Evolutionary conservation across 2,329 filamentous ascomycete species (phyloP), one percentile per base, ranked within the genome.

Genomic region (Ophiostoma sp.): DNA sequence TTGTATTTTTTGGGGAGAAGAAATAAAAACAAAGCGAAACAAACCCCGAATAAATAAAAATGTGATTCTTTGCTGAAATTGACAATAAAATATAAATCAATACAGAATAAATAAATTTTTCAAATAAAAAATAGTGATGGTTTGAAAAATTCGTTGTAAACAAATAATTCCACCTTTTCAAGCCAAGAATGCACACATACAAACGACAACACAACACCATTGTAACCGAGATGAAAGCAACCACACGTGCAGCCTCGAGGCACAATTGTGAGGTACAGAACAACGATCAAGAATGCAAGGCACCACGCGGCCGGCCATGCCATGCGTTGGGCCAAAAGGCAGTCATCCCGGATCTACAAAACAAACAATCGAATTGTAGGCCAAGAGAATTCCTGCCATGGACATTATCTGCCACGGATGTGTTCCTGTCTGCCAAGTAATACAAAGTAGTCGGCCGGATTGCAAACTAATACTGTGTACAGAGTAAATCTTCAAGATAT

Each of bases 341-440:
- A 66, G 36, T 22, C 6, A 17, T 39, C 36, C 39, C 42, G 64
- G 64, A 68, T 50, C 64, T 48, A 68, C 64, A 68, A 50, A 50
- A 50, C 64, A 68, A 68, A 66, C 36, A 66, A 28, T 28, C 15
- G 36, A 45, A 66, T 28, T 66, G 36, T 45, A 25, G 33, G 61
- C n/a, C 36, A 1, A 19, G 12, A 66, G 36, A 66, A 45, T 45
- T n/a, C n/a, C 39, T 2, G 5, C n/a, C 22, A 22, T 36, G 61
- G 36, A 28, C n/a, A 8, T 45, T 28, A 45, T 25, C 36, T 66
- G 55, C 5, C 61, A 64, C 11, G 61, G 36, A 45, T 17, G 36
- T 15, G 36, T 17, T 66, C 22, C 61, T 22, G 36, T 19, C 5
- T 28, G 61, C 61, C 61, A 66, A 66, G 61, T 15, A 45, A 66